phyloP scores from a whole-genome alignment of 345 rosid species.

The Gossypioides kirkii region DNA sequence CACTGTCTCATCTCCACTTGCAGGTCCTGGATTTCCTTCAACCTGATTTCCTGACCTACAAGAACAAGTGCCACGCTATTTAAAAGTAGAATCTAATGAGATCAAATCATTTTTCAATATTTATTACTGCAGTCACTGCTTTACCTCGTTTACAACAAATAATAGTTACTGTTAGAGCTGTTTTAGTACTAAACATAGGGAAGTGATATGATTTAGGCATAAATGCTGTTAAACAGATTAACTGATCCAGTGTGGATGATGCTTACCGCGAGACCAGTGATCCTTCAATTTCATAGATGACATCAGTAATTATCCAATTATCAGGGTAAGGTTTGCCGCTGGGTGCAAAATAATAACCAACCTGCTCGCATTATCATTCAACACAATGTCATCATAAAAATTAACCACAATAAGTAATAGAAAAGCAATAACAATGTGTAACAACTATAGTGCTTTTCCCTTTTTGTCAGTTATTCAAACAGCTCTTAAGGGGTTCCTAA shows the following conservation, averaged over 20 bases:
- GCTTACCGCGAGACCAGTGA: conserved; percentile 68
- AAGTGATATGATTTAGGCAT: neutral
- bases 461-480: neutral
- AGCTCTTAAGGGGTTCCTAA: neutral
- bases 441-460: neutral
- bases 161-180: neutral
- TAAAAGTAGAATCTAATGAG: neutral
- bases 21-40: conserved; percentile 84
- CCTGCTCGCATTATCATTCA: conserved; percentile 43
- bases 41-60: conserved; percentile 83
- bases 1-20: conserved; percentile 97
- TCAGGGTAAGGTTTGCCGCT: conserved; percentile 99
- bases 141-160: neutral
- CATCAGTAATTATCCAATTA: conserved; percentile 94
- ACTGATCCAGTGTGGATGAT: neutral
- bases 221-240: neutral
- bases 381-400: conserved; percentile 2
- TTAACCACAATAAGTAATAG: neutral
- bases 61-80: conserved; percentile 17
- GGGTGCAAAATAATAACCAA: conserved; percentile 93
- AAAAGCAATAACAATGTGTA: neutral
- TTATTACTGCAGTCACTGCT: neutral
- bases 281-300: conserved; percentile 89
- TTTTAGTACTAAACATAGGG: neutral
- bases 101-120: conserved; percentile 8